These are phyloP conservation scores for Coemansia sp. DNA, from an alignment of 192 early-diverging fungal genomes.

Conservation along the genomic window DNA sequence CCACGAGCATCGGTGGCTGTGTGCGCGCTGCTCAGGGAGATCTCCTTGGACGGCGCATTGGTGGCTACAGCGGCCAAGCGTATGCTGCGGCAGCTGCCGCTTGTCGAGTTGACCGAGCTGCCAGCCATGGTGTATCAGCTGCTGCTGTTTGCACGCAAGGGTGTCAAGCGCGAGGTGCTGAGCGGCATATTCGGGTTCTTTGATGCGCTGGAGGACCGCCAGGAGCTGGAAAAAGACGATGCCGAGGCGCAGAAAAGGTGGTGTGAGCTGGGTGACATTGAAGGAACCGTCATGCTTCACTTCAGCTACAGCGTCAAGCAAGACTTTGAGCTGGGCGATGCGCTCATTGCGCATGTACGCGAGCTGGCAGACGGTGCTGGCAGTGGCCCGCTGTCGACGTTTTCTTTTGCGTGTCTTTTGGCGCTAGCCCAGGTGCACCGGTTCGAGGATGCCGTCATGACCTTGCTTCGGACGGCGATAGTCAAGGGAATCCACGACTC, in stretches of 20 bases:
- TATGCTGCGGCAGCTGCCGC: slow-evolving; percentile 27
- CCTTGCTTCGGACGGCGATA: slow-evolving; percentile 20
- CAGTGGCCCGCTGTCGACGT: slow-evolving; percentile 51
- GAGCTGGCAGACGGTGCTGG: slow-evolving; percentile 50
- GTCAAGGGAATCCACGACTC: slow-evolving; percentile 25
- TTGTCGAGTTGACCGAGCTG: slow-evolving; percentile 40
- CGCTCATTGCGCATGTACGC: slow-evolving; percentile 41
- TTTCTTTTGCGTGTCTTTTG: slow-evolving; percentile 64
- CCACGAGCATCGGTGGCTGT: slow-evolving; percentile 22
- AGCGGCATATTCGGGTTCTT: slow-evolving; percentile 58
- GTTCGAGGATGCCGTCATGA: slow-evolving; percentile 58
- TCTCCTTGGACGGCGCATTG: slow-evolving; percentile 12
- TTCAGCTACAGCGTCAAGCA: slow-evolving; percentile 69
- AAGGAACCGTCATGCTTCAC: slow-evolving; percentile 69
- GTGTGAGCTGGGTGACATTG: slow-evolving; percentile 53
- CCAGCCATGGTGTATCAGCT: slow-evolving; percentile 68
- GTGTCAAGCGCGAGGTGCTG: slow-evolving; percentile 55
- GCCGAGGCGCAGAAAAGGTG: slow-evolving; percentile 8
- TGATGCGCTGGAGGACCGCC: slow-evolving; percentile 44
- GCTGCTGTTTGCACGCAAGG: slow-evolving; percentile 61
- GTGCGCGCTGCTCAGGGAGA: slow-evolving; percentile 33
- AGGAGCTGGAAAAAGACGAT: neutral
- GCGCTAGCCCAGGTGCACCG: slow-evolving; percentile 66
- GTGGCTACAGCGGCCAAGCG: slow-evolving; percentile 16
- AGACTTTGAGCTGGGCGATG: slow-evolving; percentile 56